Evolutionary conservation across 768 basidiomycete genomes (phyloP), one percentile per base, ranked within the genome.

Genomic region (Suillus variegatus): DNA sequence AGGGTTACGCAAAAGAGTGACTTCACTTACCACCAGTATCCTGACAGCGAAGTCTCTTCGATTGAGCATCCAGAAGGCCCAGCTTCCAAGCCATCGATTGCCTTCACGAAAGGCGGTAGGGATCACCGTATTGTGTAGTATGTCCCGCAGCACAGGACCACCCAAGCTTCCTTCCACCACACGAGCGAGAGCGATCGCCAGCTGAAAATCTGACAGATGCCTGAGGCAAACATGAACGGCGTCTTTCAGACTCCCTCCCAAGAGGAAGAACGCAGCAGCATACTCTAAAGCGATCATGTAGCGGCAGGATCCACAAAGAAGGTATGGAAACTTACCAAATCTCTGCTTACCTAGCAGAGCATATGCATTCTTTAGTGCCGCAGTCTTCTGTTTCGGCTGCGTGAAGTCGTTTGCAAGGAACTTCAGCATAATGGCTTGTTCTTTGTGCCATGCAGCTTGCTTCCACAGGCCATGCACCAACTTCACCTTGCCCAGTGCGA

Each of bases 181-280:
- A 8, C 96, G 87, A 14, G 96, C 92, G 35, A 99, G 75, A 1
- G 94, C 90, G 51, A 98, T 76, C 2, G 95, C 97, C 28, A 99
- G 82, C 70, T 97, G 95, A 72, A 96, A 91, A 76, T 99, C 97
- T 32, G 86, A 81, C 25, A 99, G 79, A 62, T 99, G 93, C 69
- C 86, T 91, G 35, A 97, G 73, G 75, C 95, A 96, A 22, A 99
- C 91, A 68, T 87, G 92, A 40, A 95, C 92, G 3, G 97, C 96
- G 69, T 99, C 97, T 76, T 91, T 93, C 43, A 97, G 78, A 51
- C 89, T 88, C 28, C 89, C 90, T 9, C 94, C 97, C 0, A 99
- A 85, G 49, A 99, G 82, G 81, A 99, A 99, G 79, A 99, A 99
- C 1, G 95, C 96, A 0, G 95, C 95, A n/a, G 97, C 96, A 73